phyloP scores from a whole-genome alignment of 108 stramenopile species.

The Discostella stelligeroides region DNA sequence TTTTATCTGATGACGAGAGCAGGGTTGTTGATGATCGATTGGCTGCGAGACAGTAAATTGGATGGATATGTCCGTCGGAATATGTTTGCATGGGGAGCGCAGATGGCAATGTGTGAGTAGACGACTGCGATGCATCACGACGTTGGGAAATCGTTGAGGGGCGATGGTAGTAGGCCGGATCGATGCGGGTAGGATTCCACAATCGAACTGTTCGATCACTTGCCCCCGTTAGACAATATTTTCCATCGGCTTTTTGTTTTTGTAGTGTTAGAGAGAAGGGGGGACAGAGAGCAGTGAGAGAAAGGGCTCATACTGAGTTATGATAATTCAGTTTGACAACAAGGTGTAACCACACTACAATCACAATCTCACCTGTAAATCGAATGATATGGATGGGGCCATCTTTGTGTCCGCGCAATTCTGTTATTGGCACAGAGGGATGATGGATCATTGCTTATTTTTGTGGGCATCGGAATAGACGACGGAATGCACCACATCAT shows the following conservation, averaged over 20 bases:
- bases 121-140: neutral
- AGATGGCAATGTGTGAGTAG: slow-evolving; percentile 63
- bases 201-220: slow-evolving; percentile 77
- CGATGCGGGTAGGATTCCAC: slow-evolving; percentile 84
- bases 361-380: slow-evolving; percentile 32
- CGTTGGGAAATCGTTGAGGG: neutral
- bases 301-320: no score
- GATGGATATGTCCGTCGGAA: slow-evolving; percentile 68
- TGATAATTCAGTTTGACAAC: no score
- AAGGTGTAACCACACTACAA: no score
- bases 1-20: slow-evolving; percentile 69
- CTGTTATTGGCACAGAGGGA: slow-evolving; percentile 52
- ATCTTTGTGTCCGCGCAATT: slow-evolving; percentile 61
- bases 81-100: slow-evolving; percentile 83
- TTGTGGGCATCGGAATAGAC: no score
- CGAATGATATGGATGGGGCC: slow-evolving; percentile 64
- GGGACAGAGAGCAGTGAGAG: no score
- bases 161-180: slow-evolving; percentile 54
- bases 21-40: slow-evolving; percentile 50
- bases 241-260: slow-evolving; percentile 62
- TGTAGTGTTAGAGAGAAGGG: neutral
- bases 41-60: slow-evolving; percentile 56
- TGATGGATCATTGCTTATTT: neutral
- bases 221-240: slow-evolving; percentile 81
- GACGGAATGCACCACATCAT: no score